Percentiles rank a stretch among this genome's conserved stretches.
Conservation (phyloP, 2,329 filamentous ascomycete species). For the Fusarium sarcochroum region DNA sequence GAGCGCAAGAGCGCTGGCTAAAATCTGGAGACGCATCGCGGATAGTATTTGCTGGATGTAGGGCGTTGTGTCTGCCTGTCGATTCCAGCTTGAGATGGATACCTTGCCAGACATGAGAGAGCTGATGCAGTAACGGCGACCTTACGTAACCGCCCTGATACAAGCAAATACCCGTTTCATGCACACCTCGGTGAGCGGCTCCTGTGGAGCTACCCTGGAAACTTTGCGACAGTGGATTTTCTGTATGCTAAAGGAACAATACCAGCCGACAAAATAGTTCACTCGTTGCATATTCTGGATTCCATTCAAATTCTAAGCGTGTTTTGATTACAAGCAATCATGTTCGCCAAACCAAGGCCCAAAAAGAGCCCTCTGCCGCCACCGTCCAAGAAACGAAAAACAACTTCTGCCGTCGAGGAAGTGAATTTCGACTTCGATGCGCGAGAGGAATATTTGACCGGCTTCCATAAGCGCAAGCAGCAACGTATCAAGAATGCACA, state of each 20-base stretch:
- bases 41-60: slow-evolving; percentile 47
- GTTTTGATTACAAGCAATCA: slow-evolving; percentile 32
- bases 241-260: slow-evolving; percentile 15
- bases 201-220: slow-evolving; percentile 32
- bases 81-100: slow-evolving; percentile 46
- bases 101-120: slow-evolving; percentile 33
- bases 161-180: slow-evolving; percentile 37
- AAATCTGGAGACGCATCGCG: slow-evolving; percentile 68
- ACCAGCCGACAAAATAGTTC: slow-evolving; percentile 17
- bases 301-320: neutral
- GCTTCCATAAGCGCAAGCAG: slow-evolving; percentile 96
- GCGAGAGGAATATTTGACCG: slow-evolving; percentile 89
- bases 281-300: neutral
- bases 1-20: slow-evolving; percentile 66
- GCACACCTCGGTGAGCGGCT: slow-evolving; percentile 48
- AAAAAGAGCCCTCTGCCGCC: slow-evolving; percentile 71
- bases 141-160: slow-evolving; percentile 50
- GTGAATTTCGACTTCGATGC: slow-evolving; percentile 87
- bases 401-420: slow-evolving; percentile 75
- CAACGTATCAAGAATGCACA: slow-evolving; percentile 88
- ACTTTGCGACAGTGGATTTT: slow-evolving; percentile 45
- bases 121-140: slow-evolving; percentile 42
- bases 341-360: slow-evolving; percentile 71
- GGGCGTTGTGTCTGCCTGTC: slow-evolving; percentile 46
- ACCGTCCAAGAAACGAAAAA: slow-evolving; percentile 77